These are phyloP conservation scores for Aspergillus ellipticus DNA, from an alignment of 495 filamentous ascomycete genomes.

Conservation along the genomic window DNA sequence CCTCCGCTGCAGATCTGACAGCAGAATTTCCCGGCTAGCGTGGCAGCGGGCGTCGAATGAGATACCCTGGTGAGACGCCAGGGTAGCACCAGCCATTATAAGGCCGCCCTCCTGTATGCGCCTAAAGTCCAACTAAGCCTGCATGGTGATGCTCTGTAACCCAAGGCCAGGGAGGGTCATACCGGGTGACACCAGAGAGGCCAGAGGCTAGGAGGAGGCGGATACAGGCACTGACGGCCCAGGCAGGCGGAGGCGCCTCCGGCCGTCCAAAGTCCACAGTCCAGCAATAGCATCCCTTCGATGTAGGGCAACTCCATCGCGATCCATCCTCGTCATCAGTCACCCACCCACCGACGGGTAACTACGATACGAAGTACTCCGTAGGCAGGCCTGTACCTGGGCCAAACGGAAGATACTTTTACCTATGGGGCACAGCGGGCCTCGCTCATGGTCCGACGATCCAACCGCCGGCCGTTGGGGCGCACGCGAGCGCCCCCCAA, in stretches of 20 bases:
- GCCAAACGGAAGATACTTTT: too few species aligned
- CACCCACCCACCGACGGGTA: background rate
- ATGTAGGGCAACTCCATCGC: too few species aligned
- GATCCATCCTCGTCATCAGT: background rate
- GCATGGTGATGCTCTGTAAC: background rate
- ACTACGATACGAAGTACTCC: too few species aligned
- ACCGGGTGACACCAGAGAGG: background rate
- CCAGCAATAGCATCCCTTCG: too few species aligned
- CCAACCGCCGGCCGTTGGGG: too few species aligned
- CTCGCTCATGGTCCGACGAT: too few species aligned
- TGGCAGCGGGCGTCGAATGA: conserved; percentile 1
- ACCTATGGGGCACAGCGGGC: too few species aligned
- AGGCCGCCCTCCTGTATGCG: background rate
- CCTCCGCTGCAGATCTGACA: conserved; percentile 10
- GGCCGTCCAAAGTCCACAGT: background rate
- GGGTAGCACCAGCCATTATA: conserved; percentile 2
- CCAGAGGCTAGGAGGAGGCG: background rate
- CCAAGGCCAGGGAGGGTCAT: background rate
- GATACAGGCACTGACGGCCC: background rate
- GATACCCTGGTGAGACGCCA: background rate
- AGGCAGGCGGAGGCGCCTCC: background rate
- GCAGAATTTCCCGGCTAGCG: conserved; percentile 7
- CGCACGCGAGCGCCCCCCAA: conserved; percentile 2
- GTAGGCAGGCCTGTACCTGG: too few species aligned
- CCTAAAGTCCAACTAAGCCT: background rate